Evolutionary conservation across 306 rosid genomes (phyloP).

Genomic region (Quercus parvula): DNA sequence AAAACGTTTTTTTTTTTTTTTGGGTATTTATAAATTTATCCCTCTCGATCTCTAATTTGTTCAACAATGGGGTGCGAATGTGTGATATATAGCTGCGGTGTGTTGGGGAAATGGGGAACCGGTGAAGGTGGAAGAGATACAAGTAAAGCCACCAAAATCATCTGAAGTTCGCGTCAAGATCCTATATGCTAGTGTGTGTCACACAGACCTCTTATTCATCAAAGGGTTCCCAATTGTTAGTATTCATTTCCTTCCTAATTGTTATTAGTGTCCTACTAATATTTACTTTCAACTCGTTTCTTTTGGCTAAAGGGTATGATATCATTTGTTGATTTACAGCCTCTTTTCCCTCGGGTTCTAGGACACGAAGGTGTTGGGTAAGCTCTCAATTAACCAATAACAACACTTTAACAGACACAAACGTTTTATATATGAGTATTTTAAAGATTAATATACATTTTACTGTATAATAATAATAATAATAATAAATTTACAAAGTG

Average conservation of each 20-base stretch:
- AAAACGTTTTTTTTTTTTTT: not conserved
- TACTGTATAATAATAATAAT: too few relatives aligned
- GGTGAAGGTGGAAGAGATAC: slow-evolving; percentile 52
- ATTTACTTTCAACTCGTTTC: too few relatives aligned
- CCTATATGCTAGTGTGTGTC: slow-evolving; percentile 59
- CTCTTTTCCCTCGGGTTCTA: slow-evolving; percentile 37
- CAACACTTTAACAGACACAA: not conserved
- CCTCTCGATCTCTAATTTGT: not conserved
- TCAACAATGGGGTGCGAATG: not conserved
- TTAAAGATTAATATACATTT: too few relatives aligned
- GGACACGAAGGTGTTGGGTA: slow-evolving; percentile 75
- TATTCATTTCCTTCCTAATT: not conserved
- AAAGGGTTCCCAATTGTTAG: slow-evolving; percentile 38
- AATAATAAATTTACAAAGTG: too few relatives aligned
- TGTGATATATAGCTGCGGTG: slow-evolving; percentile 35
- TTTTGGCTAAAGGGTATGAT: not conserved
- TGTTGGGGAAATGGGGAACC: slow-evolving; percentile 52
- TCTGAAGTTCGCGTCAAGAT: slow-evolving; percentile 51
- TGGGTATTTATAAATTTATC: too few relatives aligned
- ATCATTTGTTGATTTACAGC: slow-evolving; percentile 17
- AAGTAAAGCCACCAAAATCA: slow-evolving; percentile 51
- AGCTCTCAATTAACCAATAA: not conserved
- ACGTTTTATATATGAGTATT: too few relatives aligned
- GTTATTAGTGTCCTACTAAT: too few relatives aligned
- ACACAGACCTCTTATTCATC: slow-evolving; percentile 33